These are phyloP conservation scores for Elsinoe perseae DNA, from an alignment of 2,329 filamentous ascomycete species.

Conservation along the genomic window DNA sequence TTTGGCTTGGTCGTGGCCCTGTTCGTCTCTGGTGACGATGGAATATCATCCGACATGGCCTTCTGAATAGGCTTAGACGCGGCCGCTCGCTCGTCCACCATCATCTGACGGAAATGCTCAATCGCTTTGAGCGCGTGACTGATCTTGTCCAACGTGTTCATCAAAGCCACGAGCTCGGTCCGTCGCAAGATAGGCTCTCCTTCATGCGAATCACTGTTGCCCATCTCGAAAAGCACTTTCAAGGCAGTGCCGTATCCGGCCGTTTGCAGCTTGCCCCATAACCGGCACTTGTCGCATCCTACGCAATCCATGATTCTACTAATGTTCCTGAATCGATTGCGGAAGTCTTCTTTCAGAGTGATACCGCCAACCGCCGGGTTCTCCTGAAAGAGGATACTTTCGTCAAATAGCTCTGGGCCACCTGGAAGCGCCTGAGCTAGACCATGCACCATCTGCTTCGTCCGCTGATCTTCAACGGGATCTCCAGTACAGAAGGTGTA, in stretches of 20 bases:
- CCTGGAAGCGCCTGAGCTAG: constrained; percentile 64
- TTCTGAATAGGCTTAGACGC: constrained; percentile 19
- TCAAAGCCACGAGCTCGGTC: constrained; percentile 86
- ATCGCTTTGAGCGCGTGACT: constrained; percentile 72
- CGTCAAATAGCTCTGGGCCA: constrained; percentile 75
- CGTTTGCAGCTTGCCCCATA: constrained; percentile 96
- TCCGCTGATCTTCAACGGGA: constrained; percentile 64
- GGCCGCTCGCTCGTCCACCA: constrained; percentile 26
- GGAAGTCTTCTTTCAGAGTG: constrained; percentile 91
- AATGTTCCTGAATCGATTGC: constrained; percentile 93
- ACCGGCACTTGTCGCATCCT: constrained; percentile 93
- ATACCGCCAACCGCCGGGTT: constrained; percentile 49
- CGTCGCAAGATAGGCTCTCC: constrained; percentile 67
- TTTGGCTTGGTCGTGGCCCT: constrained; percentile 33
- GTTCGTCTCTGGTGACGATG: constrained; percentile 16
- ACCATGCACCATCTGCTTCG: constrained; percentile 71
- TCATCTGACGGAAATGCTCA: constrained; percentile 57
- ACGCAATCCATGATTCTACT: constrained; percentile 97
- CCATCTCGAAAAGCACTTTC: constrained; percentile 93
- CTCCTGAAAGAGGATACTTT: constrained; percentile 78
- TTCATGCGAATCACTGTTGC: constrained; percentile 50
- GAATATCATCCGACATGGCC: constrained; percentile 21
- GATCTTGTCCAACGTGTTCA: constrained; percentile 88
- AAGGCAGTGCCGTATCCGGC: constrained; percentile 89
- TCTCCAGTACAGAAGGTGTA: constrained; percentile 95